A percentile compares a stretch with the other conserved stretches of the same genome.
These are phyloP conservation scores for Claviceps spartinae DNA, from an alignment of 2,329 filamentous ascomycete species.

Conservation along the genomic window DNA sequence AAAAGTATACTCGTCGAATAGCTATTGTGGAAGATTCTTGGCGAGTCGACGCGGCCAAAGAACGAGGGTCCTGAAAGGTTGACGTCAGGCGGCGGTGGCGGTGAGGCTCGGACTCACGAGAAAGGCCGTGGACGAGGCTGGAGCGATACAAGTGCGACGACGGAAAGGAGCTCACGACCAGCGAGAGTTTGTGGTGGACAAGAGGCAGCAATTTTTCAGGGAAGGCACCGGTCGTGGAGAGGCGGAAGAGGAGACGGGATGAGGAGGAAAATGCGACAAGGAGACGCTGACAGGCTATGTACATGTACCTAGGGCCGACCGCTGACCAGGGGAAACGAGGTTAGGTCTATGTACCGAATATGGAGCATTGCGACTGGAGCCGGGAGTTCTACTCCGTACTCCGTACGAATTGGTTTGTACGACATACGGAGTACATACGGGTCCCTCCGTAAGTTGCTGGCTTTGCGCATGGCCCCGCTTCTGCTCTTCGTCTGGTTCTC, in stretches of 20 bases:
- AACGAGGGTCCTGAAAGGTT: constrained; percentile 6
- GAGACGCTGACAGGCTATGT: constrained; percentile 8
- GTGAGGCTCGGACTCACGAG: constrained; percentile 1
- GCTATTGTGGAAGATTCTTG: not conserved
- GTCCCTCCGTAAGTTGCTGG: too few relatives aligned
- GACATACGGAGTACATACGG: too few relatives aligned
- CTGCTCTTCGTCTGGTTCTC: too few relatives aligned
- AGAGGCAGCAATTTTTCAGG: not conserved
- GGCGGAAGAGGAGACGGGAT: constrained; percentile 2
- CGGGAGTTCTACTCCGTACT: too few relatives aligned
- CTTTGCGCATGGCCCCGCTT: too few relatives aligned
- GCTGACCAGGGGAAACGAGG: constrained; percentile 7
- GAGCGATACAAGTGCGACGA: not conserved
- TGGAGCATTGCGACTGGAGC: too few relatives aligned
- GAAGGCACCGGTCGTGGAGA: not conserved
- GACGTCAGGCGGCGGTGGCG: constrained; percentile 11
- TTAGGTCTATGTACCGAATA: not conserved
- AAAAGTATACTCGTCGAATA: not conserved
- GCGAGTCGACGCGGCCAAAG: constrained; percentile 5
- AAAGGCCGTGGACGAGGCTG: not conserved
- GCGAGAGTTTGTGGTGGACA: constrained; percentile 4
- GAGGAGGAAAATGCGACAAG: constrained; percentile 10
- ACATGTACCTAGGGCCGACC: constrained; percentile 14
- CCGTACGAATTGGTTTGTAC: too few relatives aligned
- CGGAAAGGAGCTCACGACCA: constrained; percentile 6